Evolutionary conservation across 257 asterid genomes (phyloP).

Genomic region (Ilex asprella): DNA sequence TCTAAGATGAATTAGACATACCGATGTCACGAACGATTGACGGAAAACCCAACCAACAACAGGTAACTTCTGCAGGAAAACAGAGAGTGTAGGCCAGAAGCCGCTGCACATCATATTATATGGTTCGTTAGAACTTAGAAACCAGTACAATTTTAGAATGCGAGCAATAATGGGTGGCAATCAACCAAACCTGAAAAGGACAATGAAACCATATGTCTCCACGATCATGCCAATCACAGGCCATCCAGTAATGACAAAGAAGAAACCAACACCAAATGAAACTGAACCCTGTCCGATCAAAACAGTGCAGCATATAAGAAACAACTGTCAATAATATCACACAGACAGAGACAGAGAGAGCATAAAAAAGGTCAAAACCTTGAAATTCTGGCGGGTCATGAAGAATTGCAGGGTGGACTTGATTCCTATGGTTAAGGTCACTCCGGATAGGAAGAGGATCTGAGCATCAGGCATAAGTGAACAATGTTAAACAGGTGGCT

Average conservation of each 20-base stretch:
- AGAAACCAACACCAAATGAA: slow-evolving; percentile 1
- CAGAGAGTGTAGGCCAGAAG: slow-evolving; percentile 27
- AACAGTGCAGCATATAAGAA: neutral
- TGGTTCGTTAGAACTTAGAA: slow-evolving; percentile 7
- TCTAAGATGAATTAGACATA: slow-evolving; percentile 10
- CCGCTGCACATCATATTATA: slow-evolving; percentile 22
- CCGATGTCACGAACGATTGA: slow-evolving; percentile 21
- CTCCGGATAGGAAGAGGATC: slow-evolving; percentile 40
- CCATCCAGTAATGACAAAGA: neutral
- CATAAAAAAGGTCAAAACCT: slow-evolving; percentile 14
- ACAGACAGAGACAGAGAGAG: neutral
- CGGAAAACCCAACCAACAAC: slow-evolving; percentile 30
- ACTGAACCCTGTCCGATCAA: neutral
- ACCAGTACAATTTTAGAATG: neutral
- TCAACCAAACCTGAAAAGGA: slow-evolving; percentile 2
- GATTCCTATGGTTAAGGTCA: slow-evolving; percentile 26
- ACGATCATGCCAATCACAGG: slow-evolving; percentile 2
- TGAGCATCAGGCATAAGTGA: slow-evolving; percentile 10
- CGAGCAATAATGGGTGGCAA: neutral
- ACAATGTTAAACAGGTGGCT: neutral
- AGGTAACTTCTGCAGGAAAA: slow-evolving; percentile 30
- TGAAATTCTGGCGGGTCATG: slow-evolving; percentile 24
- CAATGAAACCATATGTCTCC: neutral
- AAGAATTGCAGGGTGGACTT: slow-evolving; percentile 26
- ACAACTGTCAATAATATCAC: neutral